Percentiles rank a stretch among this genome's conserved stretches.
Evolutionary conservation across 2,329 filamentous ascomycete species (phyloP).

Genomic region (Microsporum ferrugineum): DNA sequence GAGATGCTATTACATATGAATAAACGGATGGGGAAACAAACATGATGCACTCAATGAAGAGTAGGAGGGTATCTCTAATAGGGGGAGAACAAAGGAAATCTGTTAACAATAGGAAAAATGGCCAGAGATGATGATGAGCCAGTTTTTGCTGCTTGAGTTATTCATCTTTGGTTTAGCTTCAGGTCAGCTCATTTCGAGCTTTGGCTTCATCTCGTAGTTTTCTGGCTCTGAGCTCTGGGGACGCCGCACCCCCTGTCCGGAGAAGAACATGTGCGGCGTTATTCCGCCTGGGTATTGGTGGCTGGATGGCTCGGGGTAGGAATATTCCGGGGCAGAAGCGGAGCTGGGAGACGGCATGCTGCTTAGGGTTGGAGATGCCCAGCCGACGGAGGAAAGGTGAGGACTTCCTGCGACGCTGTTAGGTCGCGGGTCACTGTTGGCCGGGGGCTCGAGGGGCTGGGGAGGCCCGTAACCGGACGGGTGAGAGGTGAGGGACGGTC

Average conservation of each 20-base stretch:
- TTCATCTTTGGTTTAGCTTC: background rate
- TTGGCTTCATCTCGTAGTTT: conserved; percentile 51
- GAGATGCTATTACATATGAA: background rate
- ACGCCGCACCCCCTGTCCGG: conserved; percentile 55
- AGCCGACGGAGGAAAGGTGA: conserved; percentile 69
- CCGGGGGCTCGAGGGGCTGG: conserved; percentile 68
- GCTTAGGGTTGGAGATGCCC: conserved; percentile 73
- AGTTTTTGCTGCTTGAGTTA: background rate
- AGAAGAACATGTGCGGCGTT: conserved; percentile 55
- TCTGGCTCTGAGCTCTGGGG: conserved; percentile 65
- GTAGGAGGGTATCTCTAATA: conserved; percentile 3
- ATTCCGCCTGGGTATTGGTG: conserved; percentile 37
- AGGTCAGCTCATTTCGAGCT: conserved; percentile 5
- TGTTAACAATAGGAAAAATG: background rate
- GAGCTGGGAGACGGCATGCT: conserved; percentile 60
- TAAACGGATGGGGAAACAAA: background rate
- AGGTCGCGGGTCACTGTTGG: conserved; percentile 62
- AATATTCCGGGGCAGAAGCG: conserved; percentile 45
- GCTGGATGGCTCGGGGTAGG: conserved; percentile 62
- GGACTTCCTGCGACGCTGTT: conserved; percentile 73
- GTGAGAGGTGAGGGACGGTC: conserved; percentile 66
- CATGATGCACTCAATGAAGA: conserved; percentile 1
- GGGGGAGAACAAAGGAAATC: background rate
- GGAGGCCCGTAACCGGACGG: conserved; percentile 72
- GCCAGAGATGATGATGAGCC: background rate